Percentiles rank a stretch among this genome's conserved stretches.
Evolutionary conservation across 164 flowering plant genomes (phyloP).

Genomic region (Magnolia sinica): DNA sequence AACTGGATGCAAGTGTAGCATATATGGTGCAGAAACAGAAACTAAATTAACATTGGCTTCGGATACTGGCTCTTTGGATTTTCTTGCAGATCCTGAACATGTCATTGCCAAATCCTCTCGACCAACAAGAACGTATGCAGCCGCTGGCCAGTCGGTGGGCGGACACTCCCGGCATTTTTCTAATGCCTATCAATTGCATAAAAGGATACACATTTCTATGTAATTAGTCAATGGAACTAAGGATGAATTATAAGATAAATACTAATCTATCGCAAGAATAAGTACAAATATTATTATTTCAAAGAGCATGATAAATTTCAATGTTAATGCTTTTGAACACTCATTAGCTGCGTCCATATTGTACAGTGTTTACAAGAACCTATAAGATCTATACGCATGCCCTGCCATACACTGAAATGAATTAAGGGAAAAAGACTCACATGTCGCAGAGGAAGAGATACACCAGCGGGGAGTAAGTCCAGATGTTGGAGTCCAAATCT

Average conservation of each 20-base stretch:
- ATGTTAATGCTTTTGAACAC: background rate
- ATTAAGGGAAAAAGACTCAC: slow-evolving; percentile 41
- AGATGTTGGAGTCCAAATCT: slow-evolving; percentile 79
- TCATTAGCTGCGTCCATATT: background rate
- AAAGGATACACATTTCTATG: background rate
- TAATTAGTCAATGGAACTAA: background rate
- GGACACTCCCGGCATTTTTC: slow-evolving; percentile 93
- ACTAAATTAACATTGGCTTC: slow-evolving; percentile 43
- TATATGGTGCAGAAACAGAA: slow-evolving; percentile 83
- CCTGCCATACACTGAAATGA: background rate
- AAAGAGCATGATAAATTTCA: background rate
- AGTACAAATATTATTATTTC: background rate
- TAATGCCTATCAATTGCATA: slow-evolving; percentile 50
- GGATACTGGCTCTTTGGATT: slow-evolving; percentile 43
- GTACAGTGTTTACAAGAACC: background rate
- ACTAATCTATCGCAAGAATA: background rate
- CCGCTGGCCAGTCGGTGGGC: slow-evolving; percentile 88
- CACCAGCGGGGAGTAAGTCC: slow-evolving; percentile 82
- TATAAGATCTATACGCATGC: too few relatives aligned
- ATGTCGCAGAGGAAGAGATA: slow-evolving; percentile 93
- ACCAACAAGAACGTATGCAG: slow-evolving; percentile 96
- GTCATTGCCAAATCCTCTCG: slow-evolving; percentile 89
- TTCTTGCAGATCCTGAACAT: slow-evolving; percentile 37
- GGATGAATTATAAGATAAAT: background rate
- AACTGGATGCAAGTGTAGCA: slow-evolving; percentile 84